Percentiles rank a stretch among this genome's conserved stretches.
Evolutionary conservation across 2,329 filamentous ascomycete species (phyloP).

Genomic region (Curvularia lunata): DNA sequence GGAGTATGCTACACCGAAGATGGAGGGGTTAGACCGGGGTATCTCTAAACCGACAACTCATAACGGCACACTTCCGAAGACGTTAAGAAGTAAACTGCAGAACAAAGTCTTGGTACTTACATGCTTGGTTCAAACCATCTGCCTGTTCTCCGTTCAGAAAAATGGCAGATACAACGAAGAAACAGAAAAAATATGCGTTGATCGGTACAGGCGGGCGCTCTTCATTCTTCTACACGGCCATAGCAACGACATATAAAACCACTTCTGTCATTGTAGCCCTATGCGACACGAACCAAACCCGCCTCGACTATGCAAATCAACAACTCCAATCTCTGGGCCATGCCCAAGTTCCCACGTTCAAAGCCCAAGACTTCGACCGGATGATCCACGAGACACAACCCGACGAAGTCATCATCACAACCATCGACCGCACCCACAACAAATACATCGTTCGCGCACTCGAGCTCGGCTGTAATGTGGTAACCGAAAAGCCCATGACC

Average conservation of each 20-base stretch:
- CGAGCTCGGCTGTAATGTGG: conserved; percentile 64
- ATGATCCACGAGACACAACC: conserved; percentile 65
- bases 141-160: background rate
- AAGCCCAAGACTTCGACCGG: conserved; percentile 61
- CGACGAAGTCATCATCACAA: conserved; percentile 68
- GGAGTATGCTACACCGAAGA: conserved; percentile 18
- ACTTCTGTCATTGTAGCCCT: conserved; percentile 62
- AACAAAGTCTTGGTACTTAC: conserved; percentile 3
- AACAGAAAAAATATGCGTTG: conserved; percentile 56
- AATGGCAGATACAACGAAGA: conserved; percentile 18
- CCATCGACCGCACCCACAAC: conserved; percentile 67
- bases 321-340: conserved; percentile 58
- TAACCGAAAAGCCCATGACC: conserved; percentile 72
- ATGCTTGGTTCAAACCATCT: background rate
- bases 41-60: conserved; percentile 16
- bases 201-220: conserved; percentile 66
- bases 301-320: conserved; percentile 63
- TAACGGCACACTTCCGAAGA: conserved; percentile 5
- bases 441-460: conserved; percentile 66
- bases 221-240: conserved; percentile 67
- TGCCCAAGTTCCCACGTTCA: conserved; percentile 59
- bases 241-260: conserved; percentile 59
- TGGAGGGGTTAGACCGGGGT: conserved; percentile 13
- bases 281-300: conserved; percentile 67
- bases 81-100: conserved; percentile 13